A percentile compares a stretch with the other conserved stretches of the same genome.
Evolutionary conservation across 495 filamentous ascomycete genomes (phyloP).

Genomic region (Clavariopsis aquatica): DNA sequence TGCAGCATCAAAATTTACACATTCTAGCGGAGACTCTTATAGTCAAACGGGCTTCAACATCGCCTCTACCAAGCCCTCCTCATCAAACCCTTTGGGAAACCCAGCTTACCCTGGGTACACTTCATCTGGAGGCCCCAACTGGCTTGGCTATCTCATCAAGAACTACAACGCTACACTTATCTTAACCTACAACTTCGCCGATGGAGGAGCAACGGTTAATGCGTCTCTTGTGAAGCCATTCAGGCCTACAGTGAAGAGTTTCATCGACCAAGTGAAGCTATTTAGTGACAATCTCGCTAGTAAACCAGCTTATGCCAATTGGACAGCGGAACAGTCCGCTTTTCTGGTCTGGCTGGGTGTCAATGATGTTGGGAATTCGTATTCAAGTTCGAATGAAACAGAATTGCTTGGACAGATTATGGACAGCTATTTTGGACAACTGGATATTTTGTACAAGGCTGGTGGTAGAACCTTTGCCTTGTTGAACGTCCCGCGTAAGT

Average conservation of each 20-base stretch:
- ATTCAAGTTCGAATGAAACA: conserved; percentile 5
- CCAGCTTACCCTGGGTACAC: conserved; percentile 35
- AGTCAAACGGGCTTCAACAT: conserved; percentile 31
- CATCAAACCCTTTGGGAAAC: conserved; percentile 34
- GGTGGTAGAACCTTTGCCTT: conserved; percentile 32
- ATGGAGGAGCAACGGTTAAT: conserved; percentile 35
- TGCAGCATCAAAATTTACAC: background rate
- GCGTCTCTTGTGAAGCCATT: conserved; percentile 17
- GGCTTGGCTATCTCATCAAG: conserved; percentile 31
- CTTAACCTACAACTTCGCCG: conserved; percentile 35
- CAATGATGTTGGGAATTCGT: conserved; percentile 35
- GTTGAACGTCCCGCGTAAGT: conserved; percentile 26
- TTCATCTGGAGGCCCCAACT: conserved; percentile 34
- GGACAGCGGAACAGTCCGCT: conserved; percentile 20
- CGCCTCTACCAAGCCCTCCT: conserved; percentile 18
- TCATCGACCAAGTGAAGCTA: conserved; percentile 34
- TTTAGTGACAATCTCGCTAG: conserved; percentile 22
- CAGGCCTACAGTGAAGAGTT: conserved; percentile 24
- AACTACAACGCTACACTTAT: conserved; percentile 14
- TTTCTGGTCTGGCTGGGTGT: conserved; percentile 36
- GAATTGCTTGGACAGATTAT: conserved; percentile 17
- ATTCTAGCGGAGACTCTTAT: conserved; percentile 32
- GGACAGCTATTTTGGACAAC: conserved; percentile 28
- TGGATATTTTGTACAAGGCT: conserved; percentile 26
- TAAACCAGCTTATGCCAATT: conserved; percentile 30